These are phyloP conservation scores for Pholiota adiposa DNA, from an alignment of 1,284 basidiomycete genomes.

Conservation along the genomic window DNA sequence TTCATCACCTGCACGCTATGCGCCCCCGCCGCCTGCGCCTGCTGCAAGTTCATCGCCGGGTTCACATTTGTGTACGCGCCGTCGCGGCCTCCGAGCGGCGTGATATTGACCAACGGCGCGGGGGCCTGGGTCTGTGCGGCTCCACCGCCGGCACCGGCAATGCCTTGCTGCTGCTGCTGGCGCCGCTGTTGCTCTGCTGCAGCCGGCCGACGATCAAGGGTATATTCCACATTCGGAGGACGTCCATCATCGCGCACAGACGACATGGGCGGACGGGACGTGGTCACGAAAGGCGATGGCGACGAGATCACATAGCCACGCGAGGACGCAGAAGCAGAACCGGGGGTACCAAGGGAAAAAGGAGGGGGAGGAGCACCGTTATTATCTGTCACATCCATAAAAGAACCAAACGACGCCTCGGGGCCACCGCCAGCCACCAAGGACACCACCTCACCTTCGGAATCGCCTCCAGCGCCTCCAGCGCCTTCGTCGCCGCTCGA, in stretches of 20 bases:
- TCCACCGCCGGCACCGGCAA: constrained; percentile 16
- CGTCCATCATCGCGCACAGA: constrained; percentile 9
- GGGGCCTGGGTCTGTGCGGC: not conserved
- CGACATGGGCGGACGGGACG: constrained; percentile 19
- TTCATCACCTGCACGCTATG: constrained; percentile 75
- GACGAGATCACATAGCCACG: constrained; percentile 37
- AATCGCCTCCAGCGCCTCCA: constrained; percentile 17
- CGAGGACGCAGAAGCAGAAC: not conserved
- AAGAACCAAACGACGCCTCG: constrained; percentile 34
- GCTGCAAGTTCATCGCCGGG: constrained; percentile 57
- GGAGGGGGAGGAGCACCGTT: constrained; percentile 26
- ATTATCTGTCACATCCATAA: constrained; percentile 29
- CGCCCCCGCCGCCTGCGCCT: constrained; percentile 35
- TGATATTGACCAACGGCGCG: constrained; percentile 54
- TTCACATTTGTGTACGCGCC: constrained; percentile 59
- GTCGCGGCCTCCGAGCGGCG: constrained; percentile 45
- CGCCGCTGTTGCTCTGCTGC: not conserved
- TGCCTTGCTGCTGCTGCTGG: constrained; percentile 24
- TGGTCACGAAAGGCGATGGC: constrained; percentile 28
- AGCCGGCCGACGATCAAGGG: constrained; percentile 20
- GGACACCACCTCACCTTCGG: constrained; percentile 53
- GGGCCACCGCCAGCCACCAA: constrained; percentile 27
- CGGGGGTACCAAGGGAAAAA: not conserved
- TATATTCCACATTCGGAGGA: not conserved
- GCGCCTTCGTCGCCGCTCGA: constrained; percentile 42